Conservation (phyloP, 192 early-diverging fungal species). For the Backusella tuberculispora region DNA sequence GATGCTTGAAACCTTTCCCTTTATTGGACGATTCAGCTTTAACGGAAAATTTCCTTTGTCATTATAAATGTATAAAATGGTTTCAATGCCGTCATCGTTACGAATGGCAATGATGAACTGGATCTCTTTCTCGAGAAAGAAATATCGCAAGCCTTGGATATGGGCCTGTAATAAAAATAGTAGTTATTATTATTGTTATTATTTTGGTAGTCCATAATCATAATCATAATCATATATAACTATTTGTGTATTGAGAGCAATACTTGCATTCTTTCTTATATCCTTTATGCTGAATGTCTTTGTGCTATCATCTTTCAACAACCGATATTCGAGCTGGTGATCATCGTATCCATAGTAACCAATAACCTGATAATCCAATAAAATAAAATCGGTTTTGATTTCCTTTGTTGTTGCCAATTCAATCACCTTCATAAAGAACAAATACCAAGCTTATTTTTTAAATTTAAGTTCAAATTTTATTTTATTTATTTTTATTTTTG, state of each 20-base stretch:
- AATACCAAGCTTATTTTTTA: neutral
- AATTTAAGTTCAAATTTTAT: too few relatives aligned
- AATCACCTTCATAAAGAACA: neutral
- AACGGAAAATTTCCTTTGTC: neutral
- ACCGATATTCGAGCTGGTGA: neutral
- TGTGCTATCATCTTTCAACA: neutral
- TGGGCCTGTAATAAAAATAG: too few relatives aligned
- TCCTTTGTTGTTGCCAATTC: neutral
- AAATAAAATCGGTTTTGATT: neutral
- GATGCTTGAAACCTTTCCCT: neutral
- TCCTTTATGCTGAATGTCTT: neutral
- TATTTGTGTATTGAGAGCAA: neutral
- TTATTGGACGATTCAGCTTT: neutral
- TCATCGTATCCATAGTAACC: neutral
- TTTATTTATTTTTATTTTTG: too few relatives aligned
- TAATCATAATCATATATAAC: too few relatives aligned
- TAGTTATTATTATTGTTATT: too few relatives aligned
- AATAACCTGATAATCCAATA: neutral
- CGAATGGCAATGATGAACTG: conserved; percentile 8
- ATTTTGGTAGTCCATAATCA: too few relatives aligned
- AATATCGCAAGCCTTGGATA: neutral
- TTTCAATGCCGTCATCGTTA: neutral
- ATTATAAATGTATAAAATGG: neutral
- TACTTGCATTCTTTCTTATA: neutral
- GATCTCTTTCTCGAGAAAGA: neutral